phyloP scores from a whole-genome alignment of 169 alveolate genomes.

The Eimeria acervulina region DNA sequence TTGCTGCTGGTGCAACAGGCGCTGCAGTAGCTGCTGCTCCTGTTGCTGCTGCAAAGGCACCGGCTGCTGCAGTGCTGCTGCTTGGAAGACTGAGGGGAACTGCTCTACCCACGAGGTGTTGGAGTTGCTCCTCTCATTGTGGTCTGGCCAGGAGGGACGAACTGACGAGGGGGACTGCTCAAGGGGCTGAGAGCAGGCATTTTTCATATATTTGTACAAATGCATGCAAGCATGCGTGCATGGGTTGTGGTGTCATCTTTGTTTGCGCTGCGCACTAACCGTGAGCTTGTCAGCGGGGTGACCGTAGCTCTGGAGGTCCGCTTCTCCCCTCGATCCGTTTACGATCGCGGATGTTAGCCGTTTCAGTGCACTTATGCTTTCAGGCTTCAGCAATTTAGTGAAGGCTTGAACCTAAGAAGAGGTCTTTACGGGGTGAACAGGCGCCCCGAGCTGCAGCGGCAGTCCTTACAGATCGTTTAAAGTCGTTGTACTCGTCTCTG shows the following conservation, averaged over 20 bases:
- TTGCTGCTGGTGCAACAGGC: background rate
- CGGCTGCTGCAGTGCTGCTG: background rate
- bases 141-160: background rate
- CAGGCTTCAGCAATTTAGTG: conserved; percentile 73
- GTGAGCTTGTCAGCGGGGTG: background rate
- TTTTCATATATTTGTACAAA: background rate
- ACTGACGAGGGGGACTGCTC: background rate
- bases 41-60: background rate
- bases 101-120: conserved; percentile 44
- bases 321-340: background rate
- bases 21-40: background rate
- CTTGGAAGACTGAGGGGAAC: background rate
- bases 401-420: conserved; percentile 47
- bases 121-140: background rate
- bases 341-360: conserved; percentile 27
- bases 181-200: background rate
- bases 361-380: conserved; percentile 47
- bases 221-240: background rate
- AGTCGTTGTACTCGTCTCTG: conserved; percentile 74
- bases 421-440: background rate
- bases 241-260: background rate
- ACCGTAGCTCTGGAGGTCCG: background rate
- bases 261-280: background rate
- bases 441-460: background rate
- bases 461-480: conserved; percentile 48